Conservation (phyloP, 1,284 basidiomycete genomes). For the Porodaedalea pini region DNA sequence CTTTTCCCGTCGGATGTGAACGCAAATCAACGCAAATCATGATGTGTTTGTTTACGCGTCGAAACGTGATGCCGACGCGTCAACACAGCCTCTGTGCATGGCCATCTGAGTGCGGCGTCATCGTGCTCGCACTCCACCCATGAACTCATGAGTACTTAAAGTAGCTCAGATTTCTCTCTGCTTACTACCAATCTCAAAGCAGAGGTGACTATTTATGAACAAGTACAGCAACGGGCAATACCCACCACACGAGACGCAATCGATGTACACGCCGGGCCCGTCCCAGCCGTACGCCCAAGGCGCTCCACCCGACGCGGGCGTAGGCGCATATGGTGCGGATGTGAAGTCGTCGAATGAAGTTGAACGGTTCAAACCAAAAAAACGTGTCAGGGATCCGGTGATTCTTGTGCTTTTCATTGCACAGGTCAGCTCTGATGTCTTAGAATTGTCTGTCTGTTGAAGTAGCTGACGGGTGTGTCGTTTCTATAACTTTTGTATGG, state of each 20-base stretch:
- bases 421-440: constrained; percentile 39
- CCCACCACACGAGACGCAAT: constrained; percentile 7
- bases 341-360: constrained; percentile 57
- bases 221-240: constrained; percentile 1
- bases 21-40: background rate
- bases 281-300: constrained; percentile 33
- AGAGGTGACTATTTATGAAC: background rate
- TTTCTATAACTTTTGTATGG: background rate
- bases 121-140: too few relatives aligned
- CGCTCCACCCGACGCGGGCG: constrained; percentile 11
- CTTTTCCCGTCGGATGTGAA: background rate
- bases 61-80: background rate
- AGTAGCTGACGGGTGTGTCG: background rate
- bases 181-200: background rate
- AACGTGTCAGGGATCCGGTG: constrained; percentile 67
- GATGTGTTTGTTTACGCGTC: too few relatives aligned
- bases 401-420: constrained; percentile 69
- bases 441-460: background rate
- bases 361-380: constrained; percentile 67
- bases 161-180: background rate
- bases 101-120: background rate
- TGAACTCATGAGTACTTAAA: background rate
- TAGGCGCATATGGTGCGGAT: constrained; percentile 32
- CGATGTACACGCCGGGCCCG: constrained; percentile 23
- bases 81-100: background rate